These are phyloP conservation scores for Symbiotaphrina buchneri DNA, from an alignment of 495 filamentous ascomycete species.

Conservation along the genomic window DNA sequence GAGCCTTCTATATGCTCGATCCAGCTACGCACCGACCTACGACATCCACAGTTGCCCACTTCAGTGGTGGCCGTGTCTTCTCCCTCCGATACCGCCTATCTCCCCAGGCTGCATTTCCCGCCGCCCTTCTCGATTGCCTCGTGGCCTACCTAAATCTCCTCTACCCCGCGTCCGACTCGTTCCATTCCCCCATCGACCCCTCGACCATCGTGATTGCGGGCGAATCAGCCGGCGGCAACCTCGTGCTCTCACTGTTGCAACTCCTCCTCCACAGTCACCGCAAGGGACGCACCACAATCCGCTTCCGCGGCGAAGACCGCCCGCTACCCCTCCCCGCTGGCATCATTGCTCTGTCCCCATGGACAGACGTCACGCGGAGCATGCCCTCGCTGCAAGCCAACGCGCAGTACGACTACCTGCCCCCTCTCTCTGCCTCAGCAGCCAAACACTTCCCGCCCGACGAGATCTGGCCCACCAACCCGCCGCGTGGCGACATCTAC, in stretches of 20 bases:
- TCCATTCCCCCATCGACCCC: conserved; percentile 46
- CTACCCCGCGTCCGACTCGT: conserved; percentile 49
- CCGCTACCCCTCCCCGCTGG: conserved; percentile 47
- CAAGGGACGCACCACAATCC: conserved; percentile 21
- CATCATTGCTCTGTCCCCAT: conserved; percentile 39
- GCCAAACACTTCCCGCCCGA: conserved; percentile 24
- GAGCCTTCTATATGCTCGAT: conserved; percentile 65
- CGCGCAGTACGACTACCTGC: conserved; percentile 53
- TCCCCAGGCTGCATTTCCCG: conserved; percentile 66
- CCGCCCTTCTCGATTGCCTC: conserved; percentile 65
- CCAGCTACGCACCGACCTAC: conserved; percentile 38
- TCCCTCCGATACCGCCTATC: conserved; percentile 74
- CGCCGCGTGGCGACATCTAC: conserved; percentile 49
- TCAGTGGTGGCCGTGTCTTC: conserved; percentile 37
- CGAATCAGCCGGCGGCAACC: conserved; percentile 76
- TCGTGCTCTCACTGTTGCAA: conserved; percentile 48
- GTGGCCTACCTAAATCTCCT: conserved; percentile 65
- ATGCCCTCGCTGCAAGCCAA: conserved; percentile 47
- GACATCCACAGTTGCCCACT: conserved; percentile 21
- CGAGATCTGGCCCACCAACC: conserved; percentile 45
- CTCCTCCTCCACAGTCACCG: conserved; percentile 49
- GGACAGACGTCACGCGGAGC: conserved; percentile 55
- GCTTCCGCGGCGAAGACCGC: conserved; percentile 41
- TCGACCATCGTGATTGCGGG: conserved; percentile 57
- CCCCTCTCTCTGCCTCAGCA: conserved; percentile 14